phyloP scores from a whole-genome alignment of 139 green algal species.

The Dunaliella sp. region DNA sequence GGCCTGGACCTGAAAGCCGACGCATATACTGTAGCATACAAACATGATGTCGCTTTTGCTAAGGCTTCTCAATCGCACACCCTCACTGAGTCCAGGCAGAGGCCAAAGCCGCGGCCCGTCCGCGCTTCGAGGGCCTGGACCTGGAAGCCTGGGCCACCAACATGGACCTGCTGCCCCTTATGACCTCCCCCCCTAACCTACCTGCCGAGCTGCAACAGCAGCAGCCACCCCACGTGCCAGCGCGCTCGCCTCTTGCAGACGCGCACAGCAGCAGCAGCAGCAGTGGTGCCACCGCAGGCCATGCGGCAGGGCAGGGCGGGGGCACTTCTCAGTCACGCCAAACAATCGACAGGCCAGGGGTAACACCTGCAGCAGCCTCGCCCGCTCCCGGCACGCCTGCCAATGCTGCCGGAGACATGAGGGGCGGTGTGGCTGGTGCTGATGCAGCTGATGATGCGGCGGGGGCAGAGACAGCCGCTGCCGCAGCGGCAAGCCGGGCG shows the following conservation, averaged over 20 bases:
- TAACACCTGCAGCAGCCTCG: background rate
- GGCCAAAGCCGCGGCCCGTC: constrained; percentile 39
- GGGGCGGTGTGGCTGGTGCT: background rate
- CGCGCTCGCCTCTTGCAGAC: background rate
- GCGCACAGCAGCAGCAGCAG: background rate
- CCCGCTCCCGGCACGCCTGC: too few relatives aligned
- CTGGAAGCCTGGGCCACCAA: constrained; percentile 29
- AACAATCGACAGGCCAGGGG: too few relatives aligned
- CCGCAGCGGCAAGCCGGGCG: background rate
- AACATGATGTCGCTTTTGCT: too few relatives aligned
- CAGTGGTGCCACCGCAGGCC: background rate
- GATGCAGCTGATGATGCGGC: background rate
- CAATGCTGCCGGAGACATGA: background rate
- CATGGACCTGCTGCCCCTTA: constrained; percentile 42
- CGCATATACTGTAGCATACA: too few relatives aligned
- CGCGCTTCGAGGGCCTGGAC: constrained; percentile 41
- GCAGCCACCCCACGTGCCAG: too few relatives aligned
- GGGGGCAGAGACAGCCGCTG: background rate
- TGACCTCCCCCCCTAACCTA: background rate
- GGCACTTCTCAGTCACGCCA: too few relatives aligned
- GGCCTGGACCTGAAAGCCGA: constrained; percentile 34
- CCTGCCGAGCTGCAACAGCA: background rate
- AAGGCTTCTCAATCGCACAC: too few relatives aligned
- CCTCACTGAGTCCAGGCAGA: constrained; percentile 45
- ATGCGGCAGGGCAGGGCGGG: background rate